A percentile compares a stretch with the other conserved stretches of the same genome.
Evolutionary conservation across 139 green algal species (phyloP).

Genomic region (Chlorella sp.): DNA sequence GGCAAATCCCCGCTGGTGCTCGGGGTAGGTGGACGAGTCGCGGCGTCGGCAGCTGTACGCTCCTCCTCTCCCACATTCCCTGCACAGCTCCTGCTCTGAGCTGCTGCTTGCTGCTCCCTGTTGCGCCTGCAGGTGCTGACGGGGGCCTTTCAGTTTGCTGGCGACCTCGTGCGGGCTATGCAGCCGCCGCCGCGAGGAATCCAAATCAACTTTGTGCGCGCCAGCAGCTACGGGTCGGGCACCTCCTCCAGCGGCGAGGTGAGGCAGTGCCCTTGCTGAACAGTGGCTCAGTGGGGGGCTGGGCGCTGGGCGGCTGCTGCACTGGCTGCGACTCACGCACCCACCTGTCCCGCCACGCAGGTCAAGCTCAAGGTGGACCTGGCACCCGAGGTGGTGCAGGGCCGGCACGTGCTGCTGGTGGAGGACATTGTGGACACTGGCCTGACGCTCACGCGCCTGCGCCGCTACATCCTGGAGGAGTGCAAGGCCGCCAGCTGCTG

Average conservation of each 20-base stretch:
- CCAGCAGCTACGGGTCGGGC: constrained; percentile 9
- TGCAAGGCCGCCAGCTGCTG: constrained; percentile 14
- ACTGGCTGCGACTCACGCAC: no score
- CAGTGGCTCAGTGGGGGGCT: no score
- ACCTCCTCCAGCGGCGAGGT: constrained; percentile 1
- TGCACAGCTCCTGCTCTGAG: background rate
- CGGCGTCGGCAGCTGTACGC: background rate
- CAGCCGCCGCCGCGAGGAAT: background rate
- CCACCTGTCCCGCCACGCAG: background rate
- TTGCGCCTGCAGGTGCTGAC: background rate
- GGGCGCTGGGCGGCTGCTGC: no score
- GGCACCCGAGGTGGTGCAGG: constrained; percentile 11
- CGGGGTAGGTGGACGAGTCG: background rate
- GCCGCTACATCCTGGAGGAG: background rate
- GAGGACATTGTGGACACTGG: constrained; percentile 92
- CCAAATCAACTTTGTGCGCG: constrained; percentile 25
- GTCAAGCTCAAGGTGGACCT: constrained; percentile 9
- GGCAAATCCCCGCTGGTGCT: background rate
- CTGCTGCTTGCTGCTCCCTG: background rate
- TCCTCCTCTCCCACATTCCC: background rate
- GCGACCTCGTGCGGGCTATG: background rate
- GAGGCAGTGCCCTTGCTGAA: no score
- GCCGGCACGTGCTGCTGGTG: constrained; percentile 59
- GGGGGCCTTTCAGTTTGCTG: background rate
- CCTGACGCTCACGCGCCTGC: constrained; percentile 31